phyloP scores from a whole-genome alignment of 2,329 filamentous ascomycete species.

The Penicillium vulpinum region DNA sequence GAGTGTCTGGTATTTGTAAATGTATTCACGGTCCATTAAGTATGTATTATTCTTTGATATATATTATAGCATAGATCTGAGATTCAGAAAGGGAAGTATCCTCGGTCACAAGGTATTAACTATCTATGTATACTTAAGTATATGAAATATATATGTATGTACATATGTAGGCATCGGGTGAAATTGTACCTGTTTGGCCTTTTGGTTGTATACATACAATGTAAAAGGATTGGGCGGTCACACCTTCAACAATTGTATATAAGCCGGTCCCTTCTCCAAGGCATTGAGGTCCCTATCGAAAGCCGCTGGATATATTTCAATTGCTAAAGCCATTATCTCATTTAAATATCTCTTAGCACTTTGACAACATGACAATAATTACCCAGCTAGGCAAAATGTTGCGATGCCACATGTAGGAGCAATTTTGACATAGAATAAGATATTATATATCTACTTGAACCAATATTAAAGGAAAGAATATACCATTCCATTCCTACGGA shows the following conservation, averaged over 20 bases:
- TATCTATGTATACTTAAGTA: background rate
- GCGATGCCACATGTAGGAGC: background rate
- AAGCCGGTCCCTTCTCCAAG: background rate
- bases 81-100: no score
- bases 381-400: background rate
- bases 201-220: no score
- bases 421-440: background rate
- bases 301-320: background rate
- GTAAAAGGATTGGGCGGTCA: background rate
- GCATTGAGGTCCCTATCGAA: background rate
- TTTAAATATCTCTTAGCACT: background rate
- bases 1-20: conserved; percentile 1
- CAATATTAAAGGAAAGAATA: no score
- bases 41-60: background rate
- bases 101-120: background rate
- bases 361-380: background rate
- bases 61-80: background rate
- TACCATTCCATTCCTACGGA: no score
- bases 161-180: background rate
- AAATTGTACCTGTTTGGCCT: background rate
- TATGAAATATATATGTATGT: no score
- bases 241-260: background rate
- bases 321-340: background rate
- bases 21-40: background rate
- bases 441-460: background rate